Percentiles rank a stretch among this genome's conserved stretches.
These are phyloP conservation scores for Boletus putidus DNA, from an alignment of 1,284 basidiomycete genomes.

Conservation along the genomic window DNA sequence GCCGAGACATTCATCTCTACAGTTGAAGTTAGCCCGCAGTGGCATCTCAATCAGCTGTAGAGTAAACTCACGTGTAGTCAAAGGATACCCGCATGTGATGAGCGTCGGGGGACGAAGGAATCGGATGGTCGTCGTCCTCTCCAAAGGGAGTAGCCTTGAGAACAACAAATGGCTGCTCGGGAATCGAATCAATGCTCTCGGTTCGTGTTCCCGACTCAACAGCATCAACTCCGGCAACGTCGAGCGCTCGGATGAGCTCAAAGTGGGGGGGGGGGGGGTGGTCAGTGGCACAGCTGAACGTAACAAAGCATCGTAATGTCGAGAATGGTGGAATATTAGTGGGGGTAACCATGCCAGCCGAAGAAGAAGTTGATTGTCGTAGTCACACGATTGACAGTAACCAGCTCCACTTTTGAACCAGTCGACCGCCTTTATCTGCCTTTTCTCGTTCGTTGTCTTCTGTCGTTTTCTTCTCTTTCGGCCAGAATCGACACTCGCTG, in stretches of 20 bases:
- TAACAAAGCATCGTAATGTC: not conserved
- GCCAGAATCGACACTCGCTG: constrained; percentile 25
- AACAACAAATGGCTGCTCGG: not conserved
- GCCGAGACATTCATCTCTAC: not conserved
- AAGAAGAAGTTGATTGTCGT: constrained; percentile 13
- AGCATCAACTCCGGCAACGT: no score
- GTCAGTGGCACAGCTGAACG: no score
- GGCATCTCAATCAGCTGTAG: not conserved
- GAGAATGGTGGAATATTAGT: not conserved
- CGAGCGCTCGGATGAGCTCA: no score
- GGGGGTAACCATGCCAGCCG: constrained; percentile 21
- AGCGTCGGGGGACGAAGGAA: not conserved
- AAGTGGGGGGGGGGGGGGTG: no score
- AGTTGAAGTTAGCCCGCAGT: not conserved
- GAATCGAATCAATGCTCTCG: not conserved
- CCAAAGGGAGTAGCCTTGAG: no score
- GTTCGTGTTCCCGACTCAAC: not conserved
- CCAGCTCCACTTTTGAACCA: constrained; percentile 7
- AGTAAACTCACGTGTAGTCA: constrained; percentile 1
- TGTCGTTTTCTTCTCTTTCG: constrained; percentile 14
- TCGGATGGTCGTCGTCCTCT: no score
- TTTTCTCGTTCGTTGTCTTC: constrained; percentile 6
- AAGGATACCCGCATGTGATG: not conserved
- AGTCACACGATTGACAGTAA: constrained; percentile 32
- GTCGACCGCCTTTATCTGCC: constrained; percentile 1